These are phyloP conservation scores for Penicillium cataractarum DNA, from an alignment of 495 filamentous ascomycete species.

Conservation along the genomic window DNA sequence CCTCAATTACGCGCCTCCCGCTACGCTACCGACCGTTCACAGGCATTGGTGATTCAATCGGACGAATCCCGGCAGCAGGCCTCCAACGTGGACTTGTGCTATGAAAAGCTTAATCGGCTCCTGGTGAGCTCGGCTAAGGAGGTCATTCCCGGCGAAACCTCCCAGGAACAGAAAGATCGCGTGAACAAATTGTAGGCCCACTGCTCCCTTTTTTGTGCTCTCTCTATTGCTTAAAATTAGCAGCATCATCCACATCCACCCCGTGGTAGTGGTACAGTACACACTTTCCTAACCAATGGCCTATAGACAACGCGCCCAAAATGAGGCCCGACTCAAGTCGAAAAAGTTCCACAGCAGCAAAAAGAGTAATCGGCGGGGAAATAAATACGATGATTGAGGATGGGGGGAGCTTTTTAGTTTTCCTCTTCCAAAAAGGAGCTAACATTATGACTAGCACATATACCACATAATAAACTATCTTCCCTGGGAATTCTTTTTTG, in stretches of 20 bases:
- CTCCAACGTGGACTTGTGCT: conserved; percentile 68
- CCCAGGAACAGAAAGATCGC: conserved; percentile 57
- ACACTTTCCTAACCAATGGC: neutral
- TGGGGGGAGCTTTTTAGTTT: conserved; percentile 16
- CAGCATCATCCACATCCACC: neutral
- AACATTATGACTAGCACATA: conserved; percentile 5
- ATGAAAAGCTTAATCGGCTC: conserved; percentile 60
- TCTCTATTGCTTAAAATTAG: neutral
- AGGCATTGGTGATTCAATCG: conserved; percentile 69
- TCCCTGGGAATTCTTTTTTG: neutral
- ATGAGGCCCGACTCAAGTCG: conserved; percentile 65
- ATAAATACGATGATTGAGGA: conserved; percentile 45
- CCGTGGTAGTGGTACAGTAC: neutral
- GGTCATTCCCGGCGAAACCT: conserved; percentile 67
- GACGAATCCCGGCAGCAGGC: conserved; percentile 67
- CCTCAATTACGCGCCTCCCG: conserved; percentile 62
- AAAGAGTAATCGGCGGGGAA: conserved; percentile 69
- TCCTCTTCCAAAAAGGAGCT: neutral
- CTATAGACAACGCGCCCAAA: conserved; percentile 69
- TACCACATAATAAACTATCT: conserved; percentile 10
- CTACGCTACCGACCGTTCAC: conserved; percentile 67
- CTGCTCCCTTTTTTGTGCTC: neutral
- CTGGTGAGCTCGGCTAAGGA: conserved; percentile 56
- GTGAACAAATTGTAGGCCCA: conserved; percentile 66
- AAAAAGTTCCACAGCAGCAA: conserved; percentile 84